Evolutionary conservation across 106 monocot genomes (phyloP).

Genomic region (Dendrobium huoshanense): DNA sequence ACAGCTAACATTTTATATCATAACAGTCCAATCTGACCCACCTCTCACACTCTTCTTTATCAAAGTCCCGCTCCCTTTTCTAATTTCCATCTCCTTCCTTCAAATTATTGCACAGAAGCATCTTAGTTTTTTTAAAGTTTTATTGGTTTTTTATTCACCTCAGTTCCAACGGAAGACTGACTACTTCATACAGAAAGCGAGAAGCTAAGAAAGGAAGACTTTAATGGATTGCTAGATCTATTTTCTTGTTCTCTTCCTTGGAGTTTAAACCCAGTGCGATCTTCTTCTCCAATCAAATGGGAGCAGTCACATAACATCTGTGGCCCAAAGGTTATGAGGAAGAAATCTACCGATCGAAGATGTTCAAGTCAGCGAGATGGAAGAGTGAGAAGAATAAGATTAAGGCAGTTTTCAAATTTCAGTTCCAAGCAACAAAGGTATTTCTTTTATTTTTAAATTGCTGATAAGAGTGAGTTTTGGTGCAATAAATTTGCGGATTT

Average conservation of each 20-base stretch:
- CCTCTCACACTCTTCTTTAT: neutral
- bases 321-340: neutral
- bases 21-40: neutral
- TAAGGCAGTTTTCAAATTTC: slow-evolving; percentile 85
- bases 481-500: neutral
- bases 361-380: slow-evolving; percentile 87
- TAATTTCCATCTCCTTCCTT: neutral
- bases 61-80: neutral
- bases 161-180: slow-evolving; percentile 1
- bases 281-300: slow-evolving; percentile 8
- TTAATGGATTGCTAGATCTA: neutral
- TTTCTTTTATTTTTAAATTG: neutral
- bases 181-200: neutral
- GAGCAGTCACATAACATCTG: neutral
- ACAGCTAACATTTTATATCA: neutral
- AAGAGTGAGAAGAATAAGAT: slow-evolving; percentile 81
- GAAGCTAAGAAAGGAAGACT: neutral
- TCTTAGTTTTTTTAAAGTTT: neutral
- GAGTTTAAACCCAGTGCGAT: neutral
- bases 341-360: slow-evolving; percentile 17
- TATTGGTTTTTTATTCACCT: neutral
- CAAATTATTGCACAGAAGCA: slow-evolving; percentile 1
- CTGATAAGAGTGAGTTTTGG: neutral
- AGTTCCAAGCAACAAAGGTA: slow-evolving; percentile 73
- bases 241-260: neutral